These are phyloP conservation scores for Neurospora sp. DNA, from an alignment of 495 filamentous ascomycete species.

Conservation along the genomic window DNA sequence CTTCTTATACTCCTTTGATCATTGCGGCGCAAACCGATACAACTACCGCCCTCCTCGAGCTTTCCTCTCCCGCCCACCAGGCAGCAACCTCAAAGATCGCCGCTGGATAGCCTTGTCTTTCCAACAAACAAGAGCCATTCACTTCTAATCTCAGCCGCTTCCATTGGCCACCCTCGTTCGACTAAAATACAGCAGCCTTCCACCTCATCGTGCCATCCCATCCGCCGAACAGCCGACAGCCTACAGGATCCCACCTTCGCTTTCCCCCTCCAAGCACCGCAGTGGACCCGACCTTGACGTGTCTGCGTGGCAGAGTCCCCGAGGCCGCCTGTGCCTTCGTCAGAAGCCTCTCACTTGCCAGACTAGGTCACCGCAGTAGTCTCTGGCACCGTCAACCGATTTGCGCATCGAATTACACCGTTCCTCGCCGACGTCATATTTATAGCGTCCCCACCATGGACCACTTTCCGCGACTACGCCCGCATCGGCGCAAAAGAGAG, in stretches of 20 bases:
- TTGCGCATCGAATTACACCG: background rate
- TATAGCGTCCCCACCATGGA: conserved; percentile 8
- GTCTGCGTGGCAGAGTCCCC: background rate
- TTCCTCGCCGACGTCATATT: background rate
- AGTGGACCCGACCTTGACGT: background rate
- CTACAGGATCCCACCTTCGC: background rate
- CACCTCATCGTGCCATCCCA: background rate
- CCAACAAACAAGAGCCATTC: background rate
- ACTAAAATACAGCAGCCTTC: background rate
- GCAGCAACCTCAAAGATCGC: background rate
- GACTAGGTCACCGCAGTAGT: background rate
- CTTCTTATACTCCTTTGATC: background rate
- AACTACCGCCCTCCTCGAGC: background rate
- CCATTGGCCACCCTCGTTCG: background rate
- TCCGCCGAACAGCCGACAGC: background rate
- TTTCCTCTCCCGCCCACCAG: background rate
- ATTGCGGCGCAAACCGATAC: background rate
- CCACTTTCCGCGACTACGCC: conserved; percentile 17
- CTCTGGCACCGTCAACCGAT: background rate
- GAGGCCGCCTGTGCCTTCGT: background rate
- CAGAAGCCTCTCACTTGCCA: background rate
- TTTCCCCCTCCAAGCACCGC: background rate
- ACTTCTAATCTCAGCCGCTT: background rate
- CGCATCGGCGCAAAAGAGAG: conserved; percentile 18
- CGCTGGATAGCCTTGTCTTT: background rate